Evolutionary conservation across 2,329 filamentous ascomycete genomes (phyloP).

Genomic region (Aspergillus nomiae): DNA sequence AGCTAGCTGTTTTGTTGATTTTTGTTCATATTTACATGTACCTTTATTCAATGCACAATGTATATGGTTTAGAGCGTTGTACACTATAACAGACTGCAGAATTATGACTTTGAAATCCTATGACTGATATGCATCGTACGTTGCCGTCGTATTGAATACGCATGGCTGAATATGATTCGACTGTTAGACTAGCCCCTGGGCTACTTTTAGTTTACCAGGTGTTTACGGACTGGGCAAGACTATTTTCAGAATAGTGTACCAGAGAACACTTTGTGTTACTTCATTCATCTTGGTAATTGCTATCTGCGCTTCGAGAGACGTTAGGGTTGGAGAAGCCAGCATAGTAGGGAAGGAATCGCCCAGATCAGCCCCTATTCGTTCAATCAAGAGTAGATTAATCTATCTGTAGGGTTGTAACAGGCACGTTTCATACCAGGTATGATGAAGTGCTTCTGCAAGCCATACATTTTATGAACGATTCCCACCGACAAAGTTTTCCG

Average conservation of each 20-base stretch:
- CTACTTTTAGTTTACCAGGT: neutral
- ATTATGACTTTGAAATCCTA: too few species aligned
- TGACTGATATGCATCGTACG: too few species aligned
- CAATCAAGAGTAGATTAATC: neutral
- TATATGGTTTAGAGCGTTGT: neutral
- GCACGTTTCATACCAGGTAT: too few species aligned
- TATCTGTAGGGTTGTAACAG: neutral
- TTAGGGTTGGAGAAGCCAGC: neutral
- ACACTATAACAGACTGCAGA: neutral
- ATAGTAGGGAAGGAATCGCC: neutral
- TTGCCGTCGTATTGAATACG: too few species aligned
- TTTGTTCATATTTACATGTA: neutral
- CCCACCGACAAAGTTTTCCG: neutral
- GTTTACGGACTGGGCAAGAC: neutral
- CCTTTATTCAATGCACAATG: neutral
- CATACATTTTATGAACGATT: neutral
- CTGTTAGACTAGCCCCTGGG: neutral
- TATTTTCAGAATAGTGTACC: neutral
- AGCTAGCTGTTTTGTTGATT: neutral
- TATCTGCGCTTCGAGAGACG: neutral
- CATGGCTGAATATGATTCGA: too few species aligned
- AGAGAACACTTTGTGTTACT: neutral
- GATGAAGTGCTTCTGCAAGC: too few species aligned
- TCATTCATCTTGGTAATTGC: neutral
- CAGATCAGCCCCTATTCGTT: neutral